These are phyloP conservation scores for Amphicarpaea edgeworthii DNA, from an alignment of 306 rosid species.

Conservation along the genomic window DNA sequence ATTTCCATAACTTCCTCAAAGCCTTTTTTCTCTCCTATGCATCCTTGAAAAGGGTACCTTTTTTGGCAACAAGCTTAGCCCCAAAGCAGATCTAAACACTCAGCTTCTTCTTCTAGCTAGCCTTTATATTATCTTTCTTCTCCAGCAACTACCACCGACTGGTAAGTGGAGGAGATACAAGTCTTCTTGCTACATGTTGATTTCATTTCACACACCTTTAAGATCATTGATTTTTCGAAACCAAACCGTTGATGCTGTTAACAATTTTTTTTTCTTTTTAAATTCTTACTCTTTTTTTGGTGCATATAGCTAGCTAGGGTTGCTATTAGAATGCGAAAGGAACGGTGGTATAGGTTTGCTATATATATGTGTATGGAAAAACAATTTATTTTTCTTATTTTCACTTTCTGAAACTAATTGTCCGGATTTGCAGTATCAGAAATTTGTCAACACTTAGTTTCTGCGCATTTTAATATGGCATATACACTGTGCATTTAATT, in stretches of 20 bases:
- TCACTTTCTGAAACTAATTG: slow-evolving; percentile 33
- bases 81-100: slow-evolving; percentile 57
- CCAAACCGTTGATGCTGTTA: neutral
- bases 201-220: slow-evolving; percentile 10
- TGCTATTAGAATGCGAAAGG: slow-evolving; percentile 37
- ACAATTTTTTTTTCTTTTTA: neutral
- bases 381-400: slow-evolving; percentile 7
- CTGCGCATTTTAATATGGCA: slow-evolving; percentile 39
- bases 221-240: slow-evolving; percentile 37
- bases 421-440: slow-evolving; percentile 44
- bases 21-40: slow-evolving; percentile 29
- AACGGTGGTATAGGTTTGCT: slow-evolving; percentile 27
- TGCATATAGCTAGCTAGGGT: slow-evolving; percentile 55
- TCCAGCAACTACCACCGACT: slow-evolving; percentile 26
- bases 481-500: neutral
- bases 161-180: slow-evolving; percentile 45
- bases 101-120: slow-evolving; percentile 1
- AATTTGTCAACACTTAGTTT: slow-evolving; percentile 47
- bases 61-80: slow-evolving; percentile 23
- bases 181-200: neutral
- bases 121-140: neutral
- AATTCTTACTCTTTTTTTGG: neutral
- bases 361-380: neutral
- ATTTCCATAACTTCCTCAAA: slow-evolving; percentile 29
- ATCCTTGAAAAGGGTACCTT: slow-evolving; percentile 34